Evolutionary conservation across 1,284 basidiomycete genomes (phyloP).

Genomic region (Takashimella koratensis): DNA sequence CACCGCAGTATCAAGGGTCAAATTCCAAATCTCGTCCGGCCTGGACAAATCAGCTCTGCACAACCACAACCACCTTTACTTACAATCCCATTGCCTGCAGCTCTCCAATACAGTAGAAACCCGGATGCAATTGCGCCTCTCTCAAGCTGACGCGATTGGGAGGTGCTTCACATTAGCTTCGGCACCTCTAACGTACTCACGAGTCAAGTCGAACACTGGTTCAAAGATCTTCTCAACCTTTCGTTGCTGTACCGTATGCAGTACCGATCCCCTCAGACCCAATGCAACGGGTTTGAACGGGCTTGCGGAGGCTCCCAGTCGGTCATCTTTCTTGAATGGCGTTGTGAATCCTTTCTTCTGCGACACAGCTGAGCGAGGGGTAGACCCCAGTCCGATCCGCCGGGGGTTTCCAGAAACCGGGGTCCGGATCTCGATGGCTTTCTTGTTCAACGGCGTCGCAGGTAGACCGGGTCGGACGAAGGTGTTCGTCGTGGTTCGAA

Average conservation of each 20-base stretch:
- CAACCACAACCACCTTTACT: too few species aligned
- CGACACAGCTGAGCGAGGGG: slow-evolving; percentile 16
- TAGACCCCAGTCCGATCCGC: slow-evolving; percentile 41
- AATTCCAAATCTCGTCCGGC: slow-evolving; percentile 56
- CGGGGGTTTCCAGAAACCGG: slow-evolving; percentile 23
- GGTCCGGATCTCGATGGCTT: slow-evolving; percentile 28
- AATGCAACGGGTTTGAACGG: not conserved
- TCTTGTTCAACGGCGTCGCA: slow-evolving; percentile 8
- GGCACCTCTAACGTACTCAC: too few species aligned
- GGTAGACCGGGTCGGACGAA: slow-evolving; percentile 6
- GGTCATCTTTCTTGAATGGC: slow-evolving; percentile 36
- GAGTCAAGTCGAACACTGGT: slow-evolving; percentile 40
- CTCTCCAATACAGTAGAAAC: slow-evolving; percentile 55
- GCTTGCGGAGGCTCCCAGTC: not conserved
- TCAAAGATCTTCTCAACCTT: slow-evolving; percentile 6
- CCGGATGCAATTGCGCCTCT: slow-evolving; percentile 54
- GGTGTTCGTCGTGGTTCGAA: slow-evolving; percentile 29
- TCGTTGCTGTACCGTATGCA: not conserved
- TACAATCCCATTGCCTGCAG: slow-evolving; percentile 63
- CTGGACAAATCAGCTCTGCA: slow-evolving; percentile 17
- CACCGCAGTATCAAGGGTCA: slow-evolving; percentile 59
- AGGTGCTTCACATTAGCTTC: slow-evolving; percentile 15
- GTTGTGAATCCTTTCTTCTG: slow-evolving; percentile 33
- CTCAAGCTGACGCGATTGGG: slow-evolving; percentile 24
- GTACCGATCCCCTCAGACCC: not conserved